A percentile compares a stretch with the other conserved stretches of the same genome.
Conservation (phyloP, 164 flowering plant species). For the Dillenia suffruticosa region DNA sequence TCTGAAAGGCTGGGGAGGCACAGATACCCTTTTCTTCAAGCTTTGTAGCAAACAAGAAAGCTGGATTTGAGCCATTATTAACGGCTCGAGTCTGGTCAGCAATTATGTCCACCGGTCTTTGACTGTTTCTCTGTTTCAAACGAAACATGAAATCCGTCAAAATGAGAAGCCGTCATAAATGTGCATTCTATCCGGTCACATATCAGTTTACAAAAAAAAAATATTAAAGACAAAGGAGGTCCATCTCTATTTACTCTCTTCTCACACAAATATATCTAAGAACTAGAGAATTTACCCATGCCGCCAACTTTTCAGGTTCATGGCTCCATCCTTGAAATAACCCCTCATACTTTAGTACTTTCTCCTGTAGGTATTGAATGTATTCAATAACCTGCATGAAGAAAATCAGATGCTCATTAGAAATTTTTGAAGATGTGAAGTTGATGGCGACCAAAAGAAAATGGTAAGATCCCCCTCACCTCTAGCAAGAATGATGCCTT, state of each 20-base stretch:
- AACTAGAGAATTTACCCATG: slow-evolving; percentile 47
- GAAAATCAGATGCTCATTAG: no score
- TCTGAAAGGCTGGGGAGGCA: slow-evolving; percentile 38
- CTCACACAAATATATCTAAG: no score
- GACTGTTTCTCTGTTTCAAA: slow-evolving; percentile 67
- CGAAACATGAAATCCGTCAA: no score
- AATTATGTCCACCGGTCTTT: slow-evolving; percentile 57
- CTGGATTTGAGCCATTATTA: slow-evolving; percentile 54
- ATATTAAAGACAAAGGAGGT: no score
- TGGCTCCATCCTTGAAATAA: slow-evolving; percentile 57
- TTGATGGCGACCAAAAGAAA: no score
- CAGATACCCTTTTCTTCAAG: slow-evolving; percentile 48
- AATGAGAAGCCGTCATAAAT: no score
- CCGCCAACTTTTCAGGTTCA: slow-evolving; percentile 50
- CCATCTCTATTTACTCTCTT: no score
- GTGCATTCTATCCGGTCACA: no score
- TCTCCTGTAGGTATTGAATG: slow-evolving; percentile 70
- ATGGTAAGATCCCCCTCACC: slow-evolving; percentile 29
- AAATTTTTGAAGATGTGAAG: no score
- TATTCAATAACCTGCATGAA: slow-evolving; percentile 75
- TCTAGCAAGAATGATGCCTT: slow-evolving; percentile 94
- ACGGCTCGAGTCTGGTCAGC: slow-evolving; percentile 43
- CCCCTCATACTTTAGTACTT: slow-evolving; percentile 56
- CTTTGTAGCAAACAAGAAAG: slow-evolving; percentile 46
- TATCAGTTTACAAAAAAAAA: no score